phyloP scores from a whole-genome alignment of 2,329 filamentous ascomycete genomes.

The Phialemoniopsis sp. region DNA sequence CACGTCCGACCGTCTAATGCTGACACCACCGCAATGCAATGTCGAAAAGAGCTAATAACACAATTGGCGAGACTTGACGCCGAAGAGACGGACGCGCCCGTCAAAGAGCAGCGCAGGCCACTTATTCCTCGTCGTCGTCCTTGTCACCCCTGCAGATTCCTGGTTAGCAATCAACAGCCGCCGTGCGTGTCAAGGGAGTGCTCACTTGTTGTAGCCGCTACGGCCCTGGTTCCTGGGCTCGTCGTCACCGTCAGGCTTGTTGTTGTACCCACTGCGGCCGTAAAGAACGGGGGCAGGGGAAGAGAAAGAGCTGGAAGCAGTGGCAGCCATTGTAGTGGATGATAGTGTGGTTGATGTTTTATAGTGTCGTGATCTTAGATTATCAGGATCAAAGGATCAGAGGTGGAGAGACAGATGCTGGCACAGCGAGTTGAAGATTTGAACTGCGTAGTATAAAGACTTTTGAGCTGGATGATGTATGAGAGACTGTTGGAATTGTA shows the following conservation, averaged over 20 bases:
- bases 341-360: conserved; percentile 8
- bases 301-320: conserved; percentile 19
- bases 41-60: no score
- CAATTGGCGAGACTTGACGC: no score
- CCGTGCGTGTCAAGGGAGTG: background rate
- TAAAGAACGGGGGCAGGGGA: conserved; percentile 28
- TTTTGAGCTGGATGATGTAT: no score
- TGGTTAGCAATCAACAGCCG: background rate
- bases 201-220: conserved; percentile 40
- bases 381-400: no score
- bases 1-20: no score
- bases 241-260: conserved; percentile 27
- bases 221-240: conserved; percentile 33
- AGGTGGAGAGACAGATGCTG: no score
- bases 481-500: no score
- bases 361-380: background rate
- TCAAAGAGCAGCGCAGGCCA: no score
- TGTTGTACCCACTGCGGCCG: conserved; percentile 37
- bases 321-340: conserved; percentile 30
- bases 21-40: no score
- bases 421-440: no score
- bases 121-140: conserved; percentile 27
- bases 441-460: no score
- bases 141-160: conserved; percentile 11
- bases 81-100: no score